Conservation (phyloP, 1,139 yeast genomes). For the Candida mesenterica region DNA sequence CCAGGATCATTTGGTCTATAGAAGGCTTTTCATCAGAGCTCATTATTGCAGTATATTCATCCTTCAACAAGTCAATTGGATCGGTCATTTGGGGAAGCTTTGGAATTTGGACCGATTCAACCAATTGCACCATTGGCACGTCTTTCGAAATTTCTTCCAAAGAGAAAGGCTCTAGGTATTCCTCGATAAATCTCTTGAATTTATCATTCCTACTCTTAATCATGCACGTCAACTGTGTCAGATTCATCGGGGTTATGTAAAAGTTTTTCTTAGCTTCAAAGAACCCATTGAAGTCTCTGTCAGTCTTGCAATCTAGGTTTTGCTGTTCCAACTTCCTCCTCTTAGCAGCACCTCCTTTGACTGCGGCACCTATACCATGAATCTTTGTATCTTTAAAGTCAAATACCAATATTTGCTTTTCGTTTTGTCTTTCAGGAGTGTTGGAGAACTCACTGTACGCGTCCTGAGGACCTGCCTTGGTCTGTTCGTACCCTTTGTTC, state of each 20-base stretch:
- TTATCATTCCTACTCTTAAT: constrained; percentile 57
- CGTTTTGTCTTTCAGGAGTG: constrained; percentile 8
- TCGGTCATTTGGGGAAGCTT: constrained; percentile 29
- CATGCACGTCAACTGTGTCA: constrained; percentile 49
- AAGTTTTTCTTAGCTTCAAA: constrained; percentile 28
- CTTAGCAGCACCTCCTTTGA: constrained; percentile 19
- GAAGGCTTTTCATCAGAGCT: constrained; percentile 17
- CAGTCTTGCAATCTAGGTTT: background rate
- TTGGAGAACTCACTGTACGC: constrained; percentile 23
- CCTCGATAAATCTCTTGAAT: constrained; percentile 44
- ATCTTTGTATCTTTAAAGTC: constrained; percentile 72
- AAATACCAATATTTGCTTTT: constrained; percentile 61
- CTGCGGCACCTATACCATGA: constrained; percentile 36
- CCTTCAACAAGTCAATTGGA: constrained; percentile 41
- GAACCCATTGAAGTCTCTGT: constrained; percentile 15
- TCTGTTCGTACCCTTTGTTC: constrained; percentile 48
- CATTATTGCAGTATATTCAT: background rate
- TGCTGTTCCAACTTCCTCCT: constrained; percentile 13
- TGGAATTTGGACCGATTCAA: constrained; percentile 41
- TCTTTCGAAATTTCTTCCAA: constrained; percentile 17
- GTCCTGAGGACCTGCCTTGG: constrained; percentile 30
- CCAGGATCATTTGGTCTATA: constrained; percentile 41
- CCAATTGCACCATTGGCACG: constrained; percentile 13
- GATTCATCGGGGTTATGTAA: constrained; percentile 25
- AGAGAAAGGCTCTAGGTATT: constrained; percentile 35